phyloP scores from a whole-genome alignment of 768 basidiomycete genomes.

The Auriscalpium vulgare region DNA sequence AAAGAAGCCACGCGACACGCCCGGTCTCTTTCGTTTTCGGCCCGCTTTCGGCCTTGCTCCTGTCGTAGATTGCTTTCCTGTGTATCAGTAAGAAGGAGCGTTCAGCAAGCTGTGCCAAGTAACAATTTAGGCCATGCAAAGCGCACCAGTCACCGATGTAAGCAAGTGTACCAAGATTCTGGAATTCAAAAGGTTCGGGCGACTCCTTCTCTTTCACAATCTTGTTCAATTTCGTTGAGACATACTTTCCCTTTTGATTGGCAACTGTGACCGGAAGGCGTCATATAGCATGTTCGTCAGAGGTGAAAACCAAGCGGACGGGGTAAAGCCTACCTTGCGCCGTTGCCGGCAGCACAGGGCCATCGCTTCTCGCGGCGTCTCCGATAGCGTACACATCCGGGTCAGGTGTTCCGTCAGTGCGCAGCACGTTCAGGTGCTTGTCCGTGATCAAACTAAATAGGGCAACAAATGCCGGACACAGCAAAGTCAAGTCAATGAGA shows the following conservation, averaged over 20 bases:
- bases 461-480: background rate
- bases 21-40: constrained; percentile 50
- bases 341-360: constrained; percentile 61
- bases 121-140: background rate
- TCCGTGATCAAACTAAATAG: constrained; percentile 38
- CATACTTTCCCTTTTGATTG: constrained; percentile 65
- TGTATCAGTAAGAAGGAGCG: background rate
- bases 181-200: constrained; percentile 55
- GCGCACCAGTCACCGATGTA: constrained; percentile 71
- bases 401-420: constrained; percentile 43
- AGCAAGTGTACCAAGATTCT: constrained; percentile 68
- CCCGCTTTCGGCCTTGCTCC: constrained; percentile 40
- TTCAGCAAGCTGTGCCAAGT: background rate
- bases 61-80: constrained; percentile 73
- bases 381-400: constrained; percentile 78
- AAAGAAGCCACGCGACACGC: constrained; percentile 68
- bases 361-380: constrained; percentile 59
- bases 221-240: constrained; percentile 59
- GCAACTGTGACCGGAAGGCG: constrained; percentile 42
- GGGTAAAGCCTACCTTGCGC: constrained; percentile 55
- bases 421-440: constrained; percentile 53
- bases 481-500: background rate
- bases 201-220: constrained; percentile 40
- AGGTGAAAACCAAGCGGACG: constrained; percentile 8
- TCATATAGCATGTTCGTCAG: background rate